Conservation (phyloP, 352 stramenopile genomes). For the Globisporangium canariense region DNA sequence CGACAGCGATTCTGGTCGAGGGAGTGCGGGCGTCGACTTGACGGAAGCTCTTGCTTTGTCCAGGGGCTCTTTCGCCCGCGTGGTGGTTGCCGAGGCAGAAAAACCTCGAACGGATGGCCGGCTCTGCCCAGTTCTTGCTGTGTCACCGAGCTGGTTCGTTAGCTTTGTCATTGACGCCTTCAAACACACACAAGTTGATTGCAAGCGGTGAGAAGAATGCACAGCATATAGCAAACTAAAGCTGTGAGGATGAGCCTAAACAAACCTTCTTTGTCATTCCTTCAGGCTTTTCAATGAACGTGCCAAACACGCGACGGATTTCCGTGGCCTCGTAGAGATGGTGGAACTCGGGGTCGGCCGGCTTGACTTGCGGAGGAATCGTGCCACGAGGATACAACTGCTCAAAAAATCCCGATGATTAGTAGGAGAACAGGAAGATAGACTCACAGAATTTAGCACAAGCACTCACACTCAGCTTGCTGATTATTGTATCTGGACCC, state of each 20-base stretch:
- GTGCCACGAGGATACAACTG: slow-evolving; percentile 46
- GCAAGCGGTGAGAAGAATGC: not conserved
- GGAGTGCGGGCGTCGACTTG: slow-evolving; percentile 7
- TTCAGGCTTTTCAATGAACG: not conserved
- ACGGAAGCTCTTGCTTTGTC: not conserved
- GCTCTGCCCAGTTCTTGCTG: not conserved
- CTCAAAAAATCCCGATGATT: not conserved
- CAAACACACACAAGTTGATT: not conserved
- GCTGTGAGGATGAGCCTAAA: not conserved
- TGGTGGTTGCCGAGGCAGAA: not conserved
- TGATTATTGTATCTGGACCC: not conserved
- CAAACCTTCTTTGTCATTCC: slow-evolving; percentile 5
- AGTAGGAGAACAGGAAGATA: not conserved
- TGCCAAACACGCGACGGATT: slow-evolving; percentile 23
- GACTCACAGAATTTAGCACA: not conserved
- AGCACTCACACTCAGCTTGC: slow-evolving; percentile 7
- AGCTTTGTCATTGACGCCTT: slow-evolving; percentile 7
- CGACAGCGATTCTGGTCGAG: not conserved
- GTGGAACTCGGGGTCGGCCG: slow-evolving; percentile 52
- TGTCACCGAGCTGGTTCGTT: not conserved
- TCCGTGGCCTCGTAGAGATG: slow-evolving; percentile 39
- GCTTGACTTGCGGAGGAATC: slow-evolving; percentile 36
- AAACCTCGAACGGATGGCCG: not conserved
- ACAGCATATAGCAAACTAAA: not conserved
- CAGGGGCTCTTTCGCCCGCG: not conserved